These are phyloP conservation scores for Cystobasidium sp. DNA, from an alignment of 1,284 basidiomycete species.

Conservation along the genomic window DNA sequence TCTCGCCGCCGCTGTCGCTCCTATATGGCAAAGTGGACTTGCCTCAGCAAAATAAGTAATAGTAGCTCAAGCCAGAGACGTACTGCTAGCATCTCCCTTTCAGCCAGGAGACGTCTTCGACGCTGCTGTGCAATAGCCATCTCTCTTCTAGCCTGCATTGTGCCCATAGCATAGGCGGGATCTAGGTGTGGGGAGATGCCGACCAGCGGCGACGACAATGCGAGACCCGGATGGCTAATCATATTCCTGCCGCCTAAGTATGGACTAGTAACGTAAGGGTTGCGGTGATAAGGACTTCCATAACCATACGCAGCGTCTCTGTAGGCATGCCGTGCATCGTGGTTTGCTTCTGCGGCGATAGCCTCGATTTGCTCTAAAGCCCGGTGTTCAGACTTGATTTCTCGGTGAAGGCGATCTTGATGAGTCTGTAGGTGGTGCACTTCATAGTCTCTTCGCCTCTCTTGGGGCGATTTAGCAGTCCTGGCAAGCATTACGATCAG, in stretches of 20 bases:
- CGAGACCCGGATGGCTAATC: neutral
- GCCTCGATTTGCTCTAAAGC: neutral
- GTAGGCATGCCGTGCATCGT: slow-evolving; percentile 7
- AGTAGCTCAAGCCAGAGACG: neutral
- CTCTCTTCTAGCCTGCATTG: slow-evolving; percentile 17
- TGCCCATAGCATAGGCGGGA: slow-evolving; percentile 3
- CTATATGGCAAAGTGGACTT: neutral
- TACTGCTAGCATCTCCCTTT: slow-evolving; percentile 4
- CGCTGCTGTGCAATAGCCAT: slow-evolving; percentile 7
- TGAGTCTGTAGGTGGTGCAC: slow-evolving; percentile 9
- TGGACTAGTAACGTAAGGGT: neutral
- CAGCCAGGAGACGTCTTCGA: neutral
- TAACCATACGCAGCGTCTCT: slow-evolving; percentile 3
- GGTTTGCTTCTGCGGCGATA: neutral
- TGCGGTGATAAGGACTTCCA: slow-evolving; percentile 1
- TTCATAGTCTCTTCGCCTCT: slow-evolving; percentile 17
- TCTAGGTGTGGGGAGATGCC: slow-evolving; percentile 22
- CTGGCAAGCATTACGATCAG: neutral
- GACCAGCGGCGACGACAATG: neutral
- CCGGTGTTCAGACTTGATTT: slow-evolving; percentile 12
- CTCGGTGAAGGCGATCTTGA: slow-evolving; percentile 19
- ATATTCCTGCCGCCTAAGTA: neutral
- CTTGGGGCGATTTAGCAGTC: slow-evolving; percentile 25
- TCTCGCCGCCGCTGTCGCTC: neutral
- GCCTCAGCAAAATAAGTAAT: neutral